phyloP scores from a whole-genome alignment of 768 basidiomycete species.

The Leccinum uliginosum region DNA sequence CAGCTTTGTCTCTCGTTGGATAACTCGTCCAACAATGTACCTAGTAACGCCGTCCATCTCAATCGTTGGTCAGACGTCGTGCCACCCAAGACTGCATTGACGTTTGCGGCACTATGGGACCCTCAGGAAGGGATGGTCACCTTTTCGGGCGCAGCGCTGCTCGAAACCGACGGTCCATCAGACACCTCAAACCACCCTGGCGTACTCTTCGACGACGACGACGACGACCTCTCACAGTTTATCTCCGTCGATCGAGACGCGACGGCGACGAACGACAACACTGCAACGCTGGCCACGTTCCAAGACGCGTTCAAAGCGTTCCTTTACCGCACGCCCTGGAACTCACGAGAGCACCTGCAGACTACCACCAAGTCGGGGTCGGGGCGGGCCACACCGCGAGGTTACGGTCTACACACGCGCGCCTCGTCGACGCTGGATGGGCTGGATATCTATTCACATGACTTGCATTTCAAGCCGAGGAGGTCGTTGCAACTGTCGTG shows the following conservation, averaged over 20 bases:
- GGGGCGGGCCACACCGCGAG: conserved; percentile 1
- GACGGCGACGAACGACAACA: conserved; percentile 15
- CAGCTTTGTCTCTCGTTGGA: conserved; percentile 27
- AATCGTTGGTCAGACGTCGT: conserved; percentile 55
- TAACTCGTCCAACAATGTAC: conserved; percentile 3
- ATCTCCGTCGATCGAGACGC: conserved; percentile 13
- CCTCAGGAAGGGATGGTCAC: conserved; percentile 53
- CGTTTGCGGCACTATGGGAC: conserved; percentile 59
- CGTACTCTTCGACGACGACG: conserved; percentile 17
- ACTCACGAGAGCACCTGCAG: conserved; percentile 19
- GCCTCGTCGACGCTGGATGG: conserved; percentile 31
- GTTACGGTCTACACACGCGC: conserved; percentile 15
- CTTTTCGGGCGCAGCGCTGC: conserved; percentile 49
- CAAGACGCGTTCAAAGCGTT: conserved; percentile 30
- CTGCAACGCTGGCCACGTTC: conserved; percentile 20
- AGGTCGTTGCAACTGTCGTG: conserved; percentile 20
- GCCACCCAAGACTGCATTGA: conserved; percentile 51
- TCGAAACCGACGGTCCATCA: conserved; percentile 27
- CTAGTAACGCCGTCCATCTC: conserved; percentile 11
- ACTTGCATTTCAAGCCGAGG: conserved; percentile 12
- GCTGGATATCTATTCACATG: conserved; percentile 28
- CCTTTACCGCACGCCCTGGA: conserved; percentile 20
- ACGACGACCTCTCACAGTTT: conserved; percentile 10
- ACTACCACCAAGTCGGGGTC: neutral
- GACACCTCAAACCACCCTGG: conserved; percentile 6